Evolutionary conservation across 2,329 filamentous ascomycete species (phyloP).

Genomic region (Nannizziopsis arthrosporioides): DNA sequence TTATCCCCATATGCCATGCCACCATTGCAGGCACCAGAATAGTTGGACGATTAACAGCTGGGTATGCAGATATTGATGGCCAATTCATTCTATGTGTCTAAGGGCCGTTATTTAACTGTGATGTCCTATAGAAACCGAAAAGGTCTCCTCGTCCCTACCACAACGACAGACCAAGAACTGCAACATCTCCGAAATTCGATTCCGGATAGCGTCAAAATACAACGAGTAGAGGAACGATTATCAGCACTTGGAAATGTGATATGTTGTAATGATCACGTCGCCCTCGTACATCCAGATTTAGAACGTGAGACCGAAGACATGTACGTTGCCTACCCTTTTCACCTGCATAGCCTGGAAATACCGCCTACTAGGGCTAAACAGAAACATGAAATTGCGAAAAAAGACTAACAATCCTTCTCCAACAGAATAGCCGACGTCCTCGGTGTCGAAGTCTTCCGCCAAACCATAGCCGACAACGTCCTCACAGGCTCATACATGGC

Average conservation of each 20-base stretch:
- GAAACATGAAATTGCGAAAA: background rate
- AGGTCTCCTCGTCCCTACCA: constrained; percentile 89
- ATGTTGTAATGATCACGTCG: constrained; percentile 91
- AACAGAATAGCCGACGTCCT: constrained; percentile 67
- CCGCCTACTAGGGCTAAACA: background rate
- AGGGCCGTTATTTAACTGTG: background rate
- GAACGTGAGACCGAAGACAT: constrained; percentile 98
- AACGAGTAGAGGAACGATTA: constrained; percentile 92
- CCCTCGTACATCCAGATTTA: constrained; percentile 87
- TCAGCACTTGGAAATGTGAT: constrained; percentile 96
- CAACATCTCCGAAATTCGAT: constrained; percentile 93
- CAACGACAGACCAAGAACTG: constrained; percentile 93
- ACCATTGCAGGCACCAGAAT: constrained; percentile 96
- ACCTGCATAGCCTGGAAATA: background rate
- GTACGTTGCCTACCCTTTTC: constrained; percentile 20
- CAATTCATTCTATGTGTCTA: background rate
- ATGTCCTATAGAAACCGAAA: constrained; percentile 63
- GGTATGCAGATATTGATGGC: constrained; percentile 41
- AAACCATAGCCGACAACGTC: constrained; percentile 95
- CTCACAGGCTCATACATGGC: constrained; percentile 95
- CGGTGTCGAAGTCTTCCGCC: constrained; percentile 52
- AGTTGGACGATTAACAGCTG: constrained; percentile 86
- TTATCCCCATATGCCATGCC: constrained; percentile 91
- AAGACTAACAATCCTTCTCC: background rate
- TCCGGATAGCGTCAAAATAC: constrained; percentile 83